Base-by-base conservation (phyloP, 1,284 basidiomycete species). In the Moesziomyces antarcticus region DNA sequence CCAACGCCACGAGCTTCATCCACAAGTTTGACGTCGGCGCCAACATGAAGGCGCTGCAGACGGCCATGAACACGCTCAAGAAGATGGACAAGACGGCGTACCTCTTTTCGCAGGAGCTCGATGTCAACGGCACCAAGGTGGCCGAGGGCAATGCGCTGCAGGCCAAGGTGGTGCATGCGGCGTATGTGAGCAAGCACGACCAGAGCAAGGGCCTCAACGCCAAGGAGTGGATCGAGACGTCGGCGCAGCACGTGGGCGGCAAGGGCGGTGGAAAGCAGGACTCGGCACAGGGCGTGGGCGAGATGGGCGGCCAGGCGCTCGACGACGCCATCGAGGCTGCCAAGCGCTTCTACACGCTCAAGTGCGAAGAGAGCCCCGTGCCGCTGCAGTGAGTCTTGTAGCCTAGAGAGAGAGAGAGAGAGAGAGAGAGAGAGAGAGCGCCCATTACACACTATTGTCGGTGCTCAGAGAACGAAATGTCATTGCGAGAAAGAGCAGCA, bases 161-260 rank as follows among this genome's bases (percentile, higher is more conserved):
- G 49, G 88, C 88, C 67, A 96, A 93, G 85, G 90, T 98, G 62
- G 90, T 91, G 1, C 95, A 98, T 83, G 90, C 91, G 60, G 98
- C 97, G 85, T 91, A 88, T 80, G 88, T 98, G 47, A 90, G 95
- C 37, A 68, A 76, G 51, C 48, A 71, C 44, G 75, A 75, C 44
- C 73, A 70, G 37, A 51, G 56, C 21, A 67, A 73, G 27, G 82
- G 82, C 1, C 51, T 83, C 16, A 71, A 78, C 20, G 82, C 78
- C 14, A 77, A 81, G 37, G 72, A 79, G 46, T 83, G 82, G 82
- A 64, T 79, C 30, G 77, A 82, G 27, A 62, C 67, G 9, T 51
- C 79, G 9, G 63, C 67, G 5, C 71, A 73, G 53, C 79, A 72
- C 51, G 73, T 83, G 18, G 75, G 79, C 13, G 82, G 82, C 30